These are phyloP conservation scores for Phanerodontia chrysosporium DNA, from an alignment of 768 basidiomycete species.

Conservation along the genomic window DNA sequence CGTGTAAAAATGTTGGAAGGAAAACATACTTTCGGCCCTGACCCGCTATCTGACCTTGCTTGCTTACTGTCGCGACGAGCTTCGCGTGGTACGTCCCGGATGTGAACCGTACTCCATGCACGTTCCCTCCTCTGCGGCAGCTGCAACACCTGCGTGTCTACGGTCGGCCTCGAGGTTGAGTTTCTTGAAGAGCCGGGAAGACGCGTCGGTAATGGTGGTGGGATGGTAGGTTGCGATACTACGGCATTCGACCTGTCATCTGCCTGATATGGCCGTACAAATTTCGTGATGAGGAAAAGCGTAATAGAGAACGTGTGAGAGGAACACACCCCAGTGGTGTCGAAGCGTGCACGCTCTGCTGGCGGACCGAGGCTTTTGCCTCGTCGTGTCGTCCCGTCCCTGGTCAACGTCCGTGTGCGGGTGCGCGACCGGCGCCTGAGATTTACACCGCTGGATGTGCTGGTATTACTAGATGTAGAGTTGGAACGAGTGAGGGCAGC, in stretches of 20 bases:
- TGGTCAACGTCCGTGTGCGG: constrained; percentile 23
- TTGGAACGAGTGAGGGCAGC: constrained; percentile 24
- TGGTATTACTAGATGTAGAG: constrained; percentile 24
- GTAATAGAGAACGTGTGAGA: not conserved
- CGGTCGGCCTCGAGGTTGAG: not conserved
- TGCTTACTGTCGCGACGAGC: constrained; percentile 12
- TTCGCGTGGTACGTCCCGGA: constrained; percentile 14
- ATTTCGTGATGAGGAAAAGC: not conserved
- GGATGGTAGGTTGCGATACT: constrained; percentile 6
- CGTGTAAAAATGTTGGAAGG: not conserved
- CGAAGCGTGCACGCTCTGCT: not conserved
- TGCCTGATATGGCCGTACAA: not conserved
- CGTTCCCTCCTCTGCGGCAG: constrained; percentile 4
- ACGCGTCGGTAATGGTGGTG: constrained; percentile 14
- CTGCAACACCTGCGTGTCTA: not conserved
- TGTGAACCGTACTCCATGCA: constrained; percentile 10
- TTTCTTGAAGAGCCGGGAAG: constrained; percentile 2
- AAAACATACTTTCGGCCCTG: constrained; percentile 20
- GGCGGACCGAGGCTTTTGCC: constrained; percentile 22
- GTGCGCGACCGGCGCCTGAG: constrained; percentile 30
- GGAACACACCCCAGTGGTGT: not conserved
- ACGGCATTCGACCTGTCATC: not conserved
- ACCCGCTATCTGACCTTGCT: constrained; percentile 23
- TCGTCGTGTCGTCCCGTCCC: constrained; percentile 12
- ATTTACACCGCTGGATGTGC: constrained; percentile 19